phyloP scores from a whole-genome alignment of 805 yeast species.

The Cyberlindnera saturnus region DNA sequence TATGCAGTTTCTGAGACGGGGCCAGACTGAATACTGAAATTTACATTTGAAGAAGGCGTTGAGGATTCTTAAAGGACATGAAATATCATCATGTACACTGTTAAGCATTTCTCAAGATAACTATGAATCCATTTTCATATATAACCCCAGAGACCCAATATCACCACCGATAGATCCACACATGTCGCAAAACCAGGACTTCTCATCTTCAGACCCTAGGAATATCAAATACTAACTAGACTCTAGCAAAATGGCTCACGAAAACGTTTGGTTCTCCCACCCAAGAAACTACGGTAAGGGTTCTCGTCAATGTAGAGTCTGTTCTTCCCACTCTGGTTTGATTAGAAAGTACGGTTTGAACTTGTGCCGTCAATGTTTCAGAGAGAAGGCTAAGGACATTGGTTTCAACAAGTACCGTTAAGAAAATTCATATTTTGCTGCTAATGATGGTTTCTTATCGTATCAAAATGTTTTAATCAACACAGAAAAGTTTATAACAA shows the following conservation, averaged over 20 bases:
- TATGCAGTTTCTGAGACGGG: no score
- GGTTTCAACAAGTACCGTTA: constrained; percentile 99
- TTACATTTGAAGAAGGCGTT: no score
- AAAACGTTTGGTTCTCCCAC: constrained; percentile 99
- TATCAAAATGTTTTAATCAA: constrained; percentile 12
- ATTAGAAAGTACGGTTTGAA: constrained; percentile 99
- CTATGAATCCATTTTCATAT: no score
- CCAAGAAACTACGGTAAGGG: constrained; percentile 99
- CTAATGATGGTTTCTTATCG: constrained; percentile 16
- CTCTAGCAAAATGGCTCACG: constrained; percentile 92
- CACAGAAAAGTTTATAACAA: constrained; percentile 1
- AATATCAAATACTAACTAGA: constrained; percentile 16
- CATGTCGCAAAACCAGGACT: no score
- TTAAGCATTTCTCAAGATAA: no score
- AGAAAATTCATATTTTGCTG: constrained; percentile 24
- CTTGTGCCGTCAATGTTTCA: constrained; percentile 99
- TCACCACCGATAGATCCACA: no score
- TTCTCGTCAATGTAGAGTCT: constrained; percentile 99
- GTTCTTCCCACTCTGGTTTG: constrained; percentile 97
- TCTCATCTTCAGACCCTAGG: background rate
- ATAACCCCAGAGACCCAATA: no score
- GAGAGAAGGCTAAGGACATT: constrained; percentile 98
- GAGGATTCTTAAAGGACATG: no score
- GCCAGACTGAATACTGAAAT: no score
- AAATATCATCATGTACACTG: no score